Evolutionary conservation across 2,329 filamentous ascomycete genomes (phyloP).

Genomic region (Pyrenochaeta sp.): DNA sequence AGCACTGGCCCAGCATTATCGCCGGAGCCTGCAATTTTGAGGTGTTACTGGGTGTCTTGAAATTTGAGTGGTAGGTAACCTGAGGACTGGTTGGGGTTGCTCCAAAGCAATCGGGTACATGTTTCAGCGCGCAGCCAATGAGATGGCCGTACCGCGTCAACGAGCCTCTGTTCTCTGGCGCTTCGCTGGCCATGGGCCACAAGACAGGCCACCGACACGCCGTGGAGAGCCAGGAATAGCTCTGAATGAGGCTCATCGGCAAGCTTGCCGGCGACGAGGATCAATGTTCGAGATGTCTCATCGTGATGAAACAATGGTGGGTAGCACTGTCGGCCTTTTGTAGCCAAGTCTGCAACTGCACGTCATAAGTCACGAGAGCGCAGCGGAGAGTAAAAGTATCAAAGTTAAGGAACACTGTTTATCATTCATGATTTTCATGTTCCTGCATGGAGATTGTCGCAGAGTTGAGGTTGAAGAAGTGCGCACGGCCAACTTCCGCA

Average conservation of each 20-base stretch:
- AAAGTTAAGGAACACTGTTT: too few relatives aligned
- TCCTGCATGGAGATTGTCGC: background rate
- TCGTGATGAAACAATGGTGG: too few relatives aligned
- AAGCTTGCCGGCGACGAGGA: too few relatives aligned
- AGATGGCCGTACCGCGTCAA: constrained; percentile 15
- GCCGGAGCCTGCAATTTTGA: constrained; percentile 29
- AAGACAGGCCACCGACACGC: constrained; percentile 13
- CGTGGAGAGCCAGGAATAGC: constrained; percentile 6
- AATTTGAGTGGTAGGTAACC: constrained; percentile 19
- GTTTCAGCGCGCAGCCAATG: constrained; percentile 41
- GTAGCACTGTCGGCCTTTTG: too few relatives aligned
- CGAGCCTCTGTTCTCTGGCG: constrained; percentile 20
- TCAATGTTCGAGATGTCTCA: too few relatives aligned
- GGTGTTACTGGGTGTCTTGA: constrained; percentile 28
- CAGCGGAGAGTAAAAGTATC: too few relatives aligned
- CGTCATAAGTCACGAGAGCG: too few relatives aligned
- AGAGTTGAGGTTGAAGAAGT: background rate
- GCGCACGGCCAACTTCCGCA: constrained; percentile 23
- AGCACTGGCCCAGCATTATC: constrained; percentile 44
- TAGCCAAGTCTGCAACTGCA: too few relatives aligned
- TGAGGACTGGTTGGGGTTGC: constrained; percentile 41
- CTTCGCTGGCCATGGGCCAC: constrained; percentile 24
- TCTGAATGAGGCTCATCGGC: constrained; percentile 18
- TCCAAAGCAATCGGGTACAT: constrained; percentile 17
- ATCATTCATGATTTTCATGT: too few relatives aligned